A percentile compares a stretch with the other conserved stretches of the same genome.
These are phyloP conservation scores for Blastobotrys niveus DNA, from an alignment of 1,139 yeast species.

Conservation along the genomic window DNA sequence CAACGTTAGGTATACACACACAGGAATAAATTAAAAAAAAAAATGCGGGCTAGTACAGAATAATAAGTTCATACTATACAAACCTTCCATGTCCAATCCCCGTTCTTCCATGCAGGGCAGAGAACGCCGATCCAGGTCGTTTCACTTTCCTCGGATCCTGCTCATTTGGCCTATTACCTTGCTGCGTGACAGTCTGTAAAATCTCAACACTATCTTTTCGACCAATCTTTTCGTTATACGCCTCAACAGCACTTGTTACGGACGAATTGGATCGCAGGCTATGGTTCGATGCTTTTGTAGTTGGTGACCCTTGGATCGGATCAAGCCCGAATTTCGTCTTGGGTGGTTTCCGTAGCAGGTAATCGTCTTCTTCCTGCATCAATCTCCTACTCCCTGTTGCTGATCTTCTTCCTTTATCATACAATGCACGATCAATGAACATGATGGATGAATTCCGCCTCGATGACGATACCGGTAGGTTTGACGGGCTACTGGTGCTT, in stretches of 20 bases:
- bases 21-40: too few species aligned
- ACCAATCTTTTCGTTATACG: too few species aligned
- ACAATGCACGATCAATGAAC: constrained; percentile 9
- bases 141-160: neutral
- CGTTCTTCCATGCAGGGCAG: constrained; percentile 23
- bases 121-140: constrained; percentile 27
- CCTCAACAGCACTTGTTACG: neutral
- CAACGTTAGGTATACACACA: too few species aligned
- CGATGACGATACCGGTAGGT: constrained; percentile 13
- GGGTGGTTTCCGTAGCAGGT: constrained; percentile 6
- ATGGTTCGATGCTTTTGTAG: too few species aligned
- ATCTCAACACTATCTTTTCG: too few species aligned
- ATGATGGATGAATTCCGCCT: constrained; percentile 12
- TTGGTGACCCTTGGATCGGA: constrained; percentile 25
- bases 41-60: too few species aligned
- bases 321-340: constrained; percentile 15
- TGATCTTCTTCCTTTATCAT: neutral
- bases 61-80: too few species aligned
- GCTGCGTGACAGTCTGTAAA: too few species aligned
- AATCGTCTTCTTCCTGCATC: constrained; percentile 7
- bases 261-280: neutral
- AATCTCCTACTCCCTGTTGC: neutral
- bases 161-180: neutral
- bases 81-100: constrained; percentile 26
- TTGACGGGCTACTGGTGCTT: constrained; percentile 4